Base-by-base conservation (phyloP, 768 basidiomycete genomes). In the Leccinum disarticulatum region DNA sequence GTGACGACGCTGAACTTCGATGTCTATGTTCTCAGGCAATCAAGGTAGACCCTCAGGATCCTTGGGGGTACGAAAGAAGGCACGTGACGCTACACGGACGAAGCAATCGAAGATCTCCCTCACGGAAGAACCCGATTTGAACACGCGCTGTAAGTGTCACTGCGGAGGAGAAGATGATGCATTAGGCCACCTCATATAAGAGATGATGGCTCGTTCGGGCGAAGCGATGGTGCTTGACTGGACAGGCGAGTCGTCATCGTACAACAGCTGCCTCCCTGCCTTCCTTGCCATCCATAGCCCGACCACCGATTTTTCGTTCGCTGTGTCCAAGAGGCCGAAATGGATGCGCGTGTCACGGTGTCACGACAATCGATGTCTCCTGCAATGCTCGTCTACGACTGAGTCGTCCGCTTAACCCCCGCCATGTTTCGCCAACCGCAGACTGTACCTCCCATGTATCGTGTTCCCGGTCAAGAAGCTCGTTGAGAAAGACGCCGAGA, bases 241-340 rank as follows among this genome's bases (percentile, higher is more conserved):
- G 64, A n/a, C 35, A 2, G 64, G 64, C 15, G 27, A 50, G n/a
- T 33, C 64, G 2, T 62, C 64, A 0, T 6, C 33, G 17, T 66
- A 65, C 22, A 65, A 65, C 9, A 65, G 62, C 14, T 64, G 64
- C 19, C 58, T 64, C n/a, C 63, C 64, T 0, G 38, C 19, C 13
- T 36, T 54, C 3, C 46, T 64, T 13, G 35, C 27, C 1, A 51
- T 56, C 6, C 64, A 65, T 7, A 19, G 15, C 1, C 35, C 17
- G 13, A 10, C 11, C 0, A 38, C 55, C 1, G 2, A 7, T 3
- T 3, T 7, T 22, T 36, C 19, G 1, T 7, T 17, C 19, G 3
- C n/a, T 22, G 22, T 5, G 6, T 38, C 6, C n/a, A 28, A n/a
- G 46, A 51, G 28, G 35, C 55, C 1, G 58, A 59, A 6, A 51